Percentiles rank a stretch among this genome's conserved stretches.
Evolutionary conservation across 164 flowering plant genomes (phyloP).

Genomic region (Cinnamomum micranthum): DNA sequence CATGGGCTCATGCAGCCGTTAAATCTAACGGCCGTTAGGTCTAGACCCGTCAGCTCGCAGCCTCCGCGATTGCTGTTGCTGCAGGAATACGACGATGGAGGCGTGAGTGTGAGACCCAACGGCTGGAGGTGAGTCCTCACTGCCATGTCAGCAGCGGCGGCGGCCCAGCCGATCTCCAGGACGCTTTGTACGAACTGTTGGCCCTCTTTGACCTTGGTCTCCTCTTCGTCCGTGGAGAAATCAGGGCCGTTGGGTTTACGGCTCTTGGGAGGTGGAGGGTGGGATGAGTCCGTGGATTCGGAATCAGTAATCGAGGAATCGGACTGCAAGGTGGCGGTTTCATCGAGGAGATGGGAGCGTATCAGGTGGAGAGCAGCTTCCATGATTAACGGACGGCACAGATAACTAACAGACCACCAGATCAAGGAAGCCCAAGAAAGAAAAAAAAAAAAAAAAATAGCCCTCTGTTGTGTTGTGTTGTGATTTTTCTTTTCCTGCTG

Average conservation of each 20-base stretch:
- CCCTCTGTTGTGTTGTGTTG: too few relatives aligned
- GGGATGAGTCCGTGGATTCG: slow-evolving; percentile 9
- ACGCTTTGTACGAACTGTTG: slow-evolving; percentile 14
- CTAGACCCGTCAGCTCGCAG: slow-evolving; percentile 7
- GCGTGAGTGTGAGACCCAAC: not conserved
- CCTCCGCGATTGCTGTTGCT: not conserved
- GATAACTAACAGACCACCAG: not conserved
- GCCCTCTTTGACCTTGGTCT: slow-evolving; percentile 5
- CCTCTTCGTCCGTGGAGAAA: slow-evolving; percentile 10
- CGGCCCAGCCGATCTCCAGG: slow-evolving; percentile 2
- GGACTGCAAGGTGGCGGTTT: not conserved
- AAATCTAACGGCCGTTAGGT: slow-evolving; percentile 4
- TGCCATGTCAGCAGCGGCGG: not conserved
- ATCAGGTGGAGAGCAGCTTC: slow-evolving; percentile 13
- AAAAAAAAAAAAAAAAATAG: too few relatives aligned
- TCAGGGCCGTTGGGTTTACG: slow-evolving; percentile 9
- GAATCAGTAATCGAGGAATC: slow-evolving; percentile 5
- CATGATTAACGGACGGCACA: slow-evolving; percentile 2
- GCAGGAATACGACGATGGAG: not conserved
- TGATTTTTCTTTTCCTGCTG: too few relatives aligned
- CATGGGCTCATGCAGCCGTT: slow-evolving; percentile 14
- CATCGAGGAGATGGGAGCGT: slow-evolving; percentile 16
- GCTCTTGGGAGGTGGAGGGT: not conserved
- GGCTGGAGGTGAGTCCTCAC: not conserved
- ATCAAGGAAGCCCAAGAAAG: not conserved